Conservation (phyloP, 2,329 filamentous ascomycete genomes). For the Paecilomyces formosus region DNA sequence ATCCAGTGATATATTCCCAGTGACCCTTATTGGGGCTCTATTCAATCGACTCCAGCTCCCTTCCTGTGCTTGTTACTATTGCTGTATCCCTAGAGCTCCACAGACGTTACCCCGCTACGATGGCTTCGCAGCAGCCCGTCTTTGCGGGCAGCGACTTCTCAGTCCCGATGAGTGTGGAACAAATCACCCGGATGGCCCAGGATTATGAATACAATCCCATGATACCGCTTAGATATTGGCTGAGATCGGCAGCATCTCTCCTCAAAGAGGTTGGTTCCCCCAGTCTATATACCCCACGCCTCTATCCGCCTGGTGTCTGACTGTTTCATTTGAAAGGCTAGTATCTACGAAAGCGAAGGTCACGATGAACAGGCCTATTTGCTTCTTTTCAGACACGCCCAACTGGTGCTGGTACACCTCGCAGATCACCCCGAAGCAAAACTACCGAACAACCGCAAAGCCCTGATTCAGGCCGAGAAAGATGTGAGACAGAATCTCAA, state of each 20-base stretch:
- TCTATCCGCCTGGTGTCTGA: neutral
- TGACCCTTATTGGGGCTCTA: neutral
- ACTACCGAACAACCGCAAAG: conserved; percentile 50
- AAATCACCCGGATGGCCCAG: conserved; percentile 67
- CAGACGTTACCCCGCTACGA: conserved; percentile 5
- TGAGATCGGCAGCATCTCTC: conserved; percentile 70
- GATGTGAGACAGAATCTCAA: conserved; percentile 58
- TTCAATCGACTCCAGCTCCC: neutral
- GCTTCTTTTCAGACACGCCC: conserved; percentile 80
- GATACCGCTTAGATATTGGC: conserved; percentile 73
- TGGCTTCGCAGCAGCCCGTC: conserved; percentile 16
- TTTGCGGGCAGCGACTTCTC: conserved; percentile 26
- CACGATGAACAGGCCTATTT: conserved; percentile 86
- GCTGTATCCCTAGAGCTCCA: neutral
- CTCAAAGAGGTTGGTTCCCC: conserved; percentile 69
- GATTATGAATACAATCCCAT: conserved; percentile 73
- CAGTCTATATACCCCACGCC: neutral
- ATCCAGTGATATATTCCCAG: neutral
- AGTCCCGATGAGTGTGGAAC: conserved; percentile 62
- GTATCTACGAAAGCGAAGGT: conserved; percentile 76
- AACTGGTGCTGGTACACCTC: conserved; percentile 71
- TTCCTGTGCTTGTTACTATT: no score
- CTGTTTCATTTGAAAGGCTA: conserved; percentile 49
- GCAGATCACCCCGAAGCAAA: conserved; percentile 68
- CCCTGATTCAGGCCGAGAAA: conserved; percentile 50